These are phyloP conservation scores for Triglochin maritima DNA, from an alignment of 106 monocot species.

Conservation along the genomic window DNA sequence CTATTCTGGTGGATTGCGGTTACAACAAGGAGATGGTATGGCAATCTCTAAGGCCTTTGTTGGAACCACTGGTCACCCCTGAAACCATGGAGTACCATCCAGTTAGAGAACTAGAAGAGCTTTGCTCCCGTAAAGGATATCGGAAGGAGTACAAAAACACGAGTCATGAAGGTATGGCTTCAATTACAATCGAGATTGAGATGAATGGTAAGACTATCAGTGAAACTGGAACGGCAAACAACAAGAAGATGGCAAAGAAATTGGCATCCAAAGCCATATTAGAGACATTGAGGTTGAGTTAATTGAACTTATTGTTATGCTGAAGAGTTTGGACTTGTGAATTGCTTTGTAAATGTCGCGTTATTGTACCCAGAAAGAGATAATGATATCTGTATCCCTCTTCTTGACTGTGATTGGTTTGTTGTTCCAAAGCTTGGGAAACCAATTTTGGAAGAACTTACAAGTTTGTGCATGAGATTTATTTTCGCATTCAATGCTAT, in stretches of 20 bases:
- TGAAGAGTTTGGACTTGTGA: too few relatives aligned
- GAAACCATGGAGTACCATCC: conserved; percentile 48
- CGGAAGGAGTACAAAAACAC: not conserved
- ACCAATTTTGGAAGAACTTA: too few relatives aligned
- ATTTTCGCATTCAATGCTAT: too few relatives aligned
- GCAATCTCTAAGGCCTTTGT: conserved; percentile 36
- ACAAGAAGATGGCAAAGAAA: conserved; percentile 4
- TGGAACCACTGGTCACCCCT: conserved; percentile 54
- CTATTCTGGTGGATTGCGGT: conserved; percentile 44
- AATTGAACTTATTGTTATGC: too few relatives aligned
- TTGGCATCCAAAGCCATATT: conserved; percentile 16
- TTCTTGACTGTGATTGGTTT: too few relatives aligned
- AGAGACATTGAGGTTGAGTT: conserved; percentile 18
- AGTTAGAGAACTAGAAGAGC: conserved; percentile 35
- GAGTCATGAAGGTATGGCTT: conserved; percentile 10
- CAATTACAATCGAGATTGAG: conserved; percentile 22
- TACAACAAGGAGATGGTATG: conserved; percentile 40
- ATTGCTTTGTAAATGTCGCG: too few relatives aligned
- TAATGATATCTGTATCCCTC: too few relatives aligned
- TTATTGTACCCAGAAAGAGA: too few relatives aligned
- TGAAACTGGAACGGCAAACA: conserved; percentile 6
- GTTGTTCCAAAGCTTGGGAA: too few relatives aligned
- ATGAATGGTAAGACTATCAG: not conserved
- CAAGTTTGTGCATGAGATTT: too few relatives aligned
- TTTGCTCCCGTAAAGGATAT: conserved; percentile 29